Percentiles rank a stretch among this genome's conserved stretches.
Conservation (phyloP, 352 stramenopile genomes). For the Thalassiosira livingstoniorum region DNA sequence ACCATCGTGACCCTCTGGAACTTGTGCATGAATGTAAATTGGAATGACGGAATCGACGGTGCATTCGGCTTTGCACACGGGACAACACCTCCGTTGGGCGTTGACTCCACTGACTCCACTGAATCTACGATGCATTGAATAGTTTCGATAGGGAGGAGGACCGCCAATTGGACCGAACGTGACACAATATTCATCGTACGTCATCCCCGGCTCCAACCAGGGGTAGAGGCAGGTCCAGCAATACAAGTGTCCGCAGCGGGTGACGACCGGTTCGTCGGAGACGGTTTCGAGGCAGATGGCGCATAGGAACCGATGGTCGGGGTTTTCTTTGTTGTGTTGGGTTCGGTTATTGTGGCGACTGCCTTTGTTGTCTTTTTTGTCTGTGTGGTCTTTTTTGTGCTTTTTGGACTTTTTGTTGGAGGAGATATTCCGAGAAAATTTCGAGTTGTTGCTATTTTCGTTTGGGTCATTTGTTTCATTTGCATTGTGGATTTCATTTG, state of each 20-base stretch:
- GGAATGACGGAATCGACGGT: slow-evolving; percentile 72
- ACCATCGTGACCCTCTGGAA: slow-evolving; percentile 2
- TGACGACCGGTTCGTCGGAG: slow-evolving; percentile 78
- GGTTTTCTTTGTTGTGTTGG: no score
- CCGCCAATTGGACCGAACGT: slow-evolving; percentile 38
- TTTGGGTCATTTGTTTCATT: no score
- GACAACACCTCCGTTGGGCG: slow-evolving; percentile 65
- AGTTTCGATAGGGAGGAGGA: background rate
- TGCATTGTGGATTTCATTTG: no score
- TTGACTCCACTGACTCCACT: no score
- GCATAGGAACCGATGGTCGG: slow-evolving; percentile 66
- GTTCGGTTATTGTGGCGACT: background rate
- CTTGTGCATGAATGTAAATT: slow-evolving; percentile 72
- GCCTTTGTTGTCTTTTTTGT: background rate
- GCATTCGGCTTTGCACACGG: slow-evolving; percentile 79
- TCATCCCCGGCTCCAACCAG: slow-evolving; percentile 82
- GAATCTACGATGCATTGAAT: no score
- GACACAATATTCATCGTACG: slow-evolving; percentile 54
- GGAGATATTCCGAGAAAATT: no score
- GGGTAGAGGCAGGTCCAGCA: slow-evolving; percentile 85
- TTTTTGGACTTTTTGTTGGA: background rate
- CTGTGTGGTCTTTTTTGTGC: background rate
- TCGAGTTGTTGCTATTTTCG: no score
- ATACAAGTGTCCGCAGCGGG: slow-evolving; percentile 84
- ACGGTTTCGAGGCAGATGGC: slow-evolving; percentile 84